Percentiles rank a stretch among this genome's conserved stretches.
phyloP scores from a whole-genome alignment of 371 early-diverging fungal genomes.

The Chytridiales sp. region DNA sequence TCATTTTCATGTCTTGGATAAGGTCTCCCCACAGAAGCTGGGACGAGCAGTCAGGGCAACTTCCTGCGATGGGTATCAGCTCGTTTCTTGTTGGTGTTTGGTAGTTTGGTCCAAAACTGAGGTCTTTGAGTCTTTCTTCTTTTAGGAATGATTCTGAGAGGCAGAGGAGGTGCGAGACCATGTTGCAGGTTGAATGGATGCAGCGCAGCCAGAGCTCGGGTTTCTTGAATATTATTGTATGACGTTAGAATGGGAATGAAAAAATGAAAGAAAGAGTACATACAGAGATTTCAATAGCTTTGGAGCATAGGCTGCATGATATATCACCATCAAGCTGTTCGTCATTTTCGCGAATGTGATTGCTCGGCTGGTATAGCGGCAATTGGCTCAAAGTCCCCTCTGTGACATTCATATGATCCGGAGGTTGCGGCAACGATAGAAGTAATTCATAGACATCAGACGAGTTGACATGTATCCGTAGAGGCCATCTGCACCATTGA shows the following conservation, averaged over 20 bases:
- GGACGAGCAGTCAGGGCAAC: conserved; percentile 33
- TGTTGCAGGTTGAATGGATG: conserved; percentile 10
- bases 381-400: conserved; percentile 8
- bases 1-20: conserved; percentile 27
- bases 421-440: conserved; percentile 13
- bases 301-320: conserved; percentile 25
- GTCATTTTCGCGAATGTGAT: background rate
- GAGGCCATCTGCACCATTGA: conserved; percentile 45
- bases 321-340: background rate
- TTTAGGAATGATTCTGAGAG: conserved; percentile 31
- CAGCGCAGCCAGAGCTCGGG: conserved; percentile 9
- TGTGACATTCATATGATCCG: conserved; percentile 15
- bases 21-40: conserved; percentile 38
- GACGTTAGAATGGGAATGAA: background rate
- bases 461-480: conserved; percentile 31
- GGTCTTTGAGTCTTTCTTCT: too few relatives aligned
- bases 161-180: conserved; percentile 35
- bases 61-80: conserved; percentile 32
- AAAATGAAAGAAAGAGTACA: background rate
- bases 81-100: background rate
- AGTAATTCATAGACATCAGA: conserved; percentile 10
- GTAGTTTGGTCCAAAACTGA: too few relatives aligned
- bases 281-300: conserved; percentile 14
- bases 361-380: background rate
- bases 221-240: background rate